phyloP scores from a whole-genome alignment of 345 rosid genomes.

The Camelina laxa region DNA sequence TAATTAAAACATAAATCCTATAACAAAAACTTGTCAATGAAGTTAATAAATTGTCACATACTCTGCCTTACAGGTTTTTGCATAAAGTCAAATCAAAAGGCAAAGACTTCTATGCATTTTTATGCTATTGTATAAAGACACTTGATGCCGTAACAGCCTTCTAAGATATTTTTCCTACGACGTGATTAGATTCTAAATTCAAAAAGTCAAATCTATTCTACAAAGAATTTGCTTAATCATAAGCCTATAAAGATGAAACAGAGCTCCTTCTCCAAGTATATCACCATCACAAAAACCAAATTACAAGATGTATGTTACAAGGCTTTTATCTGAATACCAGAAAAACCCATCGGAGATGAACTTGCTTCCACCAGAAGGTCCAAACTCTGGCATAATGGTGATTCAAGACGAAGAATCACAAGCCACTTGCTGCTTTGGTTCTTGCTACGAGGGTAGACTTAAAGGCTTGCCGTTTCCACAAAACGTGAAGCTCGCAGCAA shows the following conservation, averaged over 20 bases:
- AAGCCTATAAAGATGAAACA: constrained; percentile 1
- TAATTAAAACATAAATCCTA: too few relatives aligned
- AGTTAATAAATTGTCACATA: too few relatives aligned
- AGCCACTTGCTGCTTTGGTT: constrained; percentile 49
- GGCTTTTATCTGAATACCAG: constrained; percentile 49
- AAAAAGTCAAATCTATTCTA: not conserved
- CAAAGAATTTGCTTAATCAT: not conserved
- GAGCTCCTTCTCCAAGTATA: not conserved
- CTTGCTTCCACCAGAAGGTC: constrained; percentile 46
- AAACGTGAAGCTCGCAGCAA: constrained; percentile 6
- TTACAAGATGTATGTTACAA: constrained; percentile 25
- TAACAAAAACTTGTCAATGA: not conserved
- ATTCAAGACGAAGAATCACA: constrained; percentile 34
- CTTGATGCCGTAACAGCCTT: constrained; percentile 1
- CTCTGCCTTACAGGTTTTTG: not conserved
- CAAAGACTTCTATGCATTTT: constrained; percentile 7
- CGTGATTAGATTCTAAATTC: not conserved
- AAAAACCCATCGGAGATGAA: constrained; percentile 37
- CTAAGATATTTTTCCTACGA: not conserved
- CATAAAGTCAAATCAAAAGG: not conserved
- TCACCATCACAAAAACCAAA: not conserved
- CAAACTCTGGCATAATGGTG: constrained; percentile 53
- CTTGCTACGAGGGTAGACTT: constrained; percentile 21
- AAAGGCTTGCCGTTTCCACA: constrained; percentile 46
- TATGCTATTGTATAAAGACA: not conserved